Percentiles rank a stretch among this genome's conserved stretches.
These are phyloP conservation scores for Aristolochia californica DNA, from an alignment of 164 flowering plant genomes.

Conservation along the genomic window DNA sequence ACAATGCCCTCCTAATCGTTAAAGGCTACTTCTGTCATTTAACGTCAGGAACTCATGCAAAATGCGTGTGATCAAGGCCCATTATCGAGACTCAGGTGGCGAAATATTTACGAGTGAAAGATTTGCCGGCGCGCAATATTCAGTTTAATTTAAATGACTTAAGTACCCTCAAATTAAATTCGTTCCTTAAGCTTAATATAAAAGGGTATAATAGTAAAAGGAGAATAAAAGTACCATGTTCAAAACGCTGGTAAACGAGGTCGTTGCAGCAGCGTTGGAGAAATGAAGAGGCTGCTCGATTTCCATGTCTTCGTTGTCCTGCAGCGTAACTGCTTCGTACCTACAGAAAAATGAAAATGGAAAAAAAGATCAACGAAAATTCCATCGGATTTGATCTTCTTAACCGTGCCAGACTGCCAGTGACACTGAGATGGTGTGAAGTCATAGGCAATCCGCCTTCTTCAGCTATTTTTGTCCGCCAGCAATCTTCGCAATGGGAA, in stretches of 20 bases:
- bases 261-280: slow-evolving; percentile 21
- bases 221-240: slow-evolving; percentile 48
- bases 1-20: no score
- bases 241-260: slow-evolving; percentile 35
- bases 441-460: no score
- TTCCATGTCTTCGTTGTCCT: slow-evolving; percentile 18
- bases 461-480: no score
- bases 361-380: no score
- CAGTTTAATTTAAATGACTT: no score
- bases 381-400: no score
- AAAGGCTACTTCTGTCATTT: not conserved
- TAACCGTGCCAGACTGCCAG: no score
- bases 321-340: slow-evolving; percentile 62
- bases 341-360: slow-evolving; percentile 19
- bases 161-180: not conserved
- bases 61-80: not conserved
- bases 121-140: no score
- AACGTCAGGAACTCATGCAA: not conserved
- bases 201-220: not conserved
- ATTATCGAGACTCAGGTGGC: not conserved
- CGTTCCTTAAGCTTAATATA: not conserved
- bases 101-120: not conserved
- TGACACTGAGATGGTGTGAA: no score
- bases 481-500: no score
- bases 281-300: slow-evolving; percentile 34